Percentiles rank a stretch among this genome's conserved stretches.
phyloP scores from a whole-genome alignment of 2,329 filamentous ascomycete species.

The Exophiala oligosperma region DNA sequence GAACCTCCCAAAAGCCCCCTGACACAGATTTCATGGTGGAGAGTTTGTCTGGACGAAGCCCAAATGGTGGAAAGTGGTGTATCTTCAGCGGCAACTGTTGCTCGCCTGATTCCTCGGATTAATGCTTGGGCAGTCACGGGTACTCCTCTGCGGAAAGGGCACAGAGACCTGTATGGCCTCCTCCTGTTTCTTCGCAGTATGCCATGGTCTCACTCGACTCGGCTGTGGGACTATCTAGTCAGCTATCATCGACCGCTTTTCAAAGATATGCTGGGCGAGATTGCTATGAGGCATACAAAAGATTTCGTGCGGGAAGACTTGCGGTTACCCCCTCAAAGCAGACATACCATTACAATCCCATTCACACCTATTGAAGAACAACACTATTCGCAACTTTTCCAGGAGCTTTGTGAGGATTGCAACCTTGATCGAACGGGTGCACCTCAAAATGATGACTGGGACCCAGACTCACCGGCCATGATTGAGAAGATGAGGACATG shows the following conservation, averaged over 20 bases:
- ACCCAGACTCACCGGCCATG: constrained; percentile 56
- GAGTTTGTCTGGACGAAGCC: constrained; percentile 67
- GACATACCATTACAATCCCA: constrained; percentile 83
- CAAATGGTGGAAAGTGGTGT: constrained; percentile 94
- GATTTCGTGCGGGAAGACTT: constrained; percentile 76
- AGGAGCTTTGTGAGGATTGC: constrained; percentile 70
- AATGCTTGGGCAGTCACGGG: constrained; percentile 93
- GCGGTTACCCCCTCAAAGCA: constrained; percentile 75
- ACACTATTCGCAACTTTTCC: constrained; percentile 75
- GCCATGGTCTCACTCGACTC: constrained; percentile 66
- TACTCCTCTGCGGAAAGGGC: constrained; percentile 80
- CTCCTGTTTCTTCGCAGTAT: constrained; percentile 77
- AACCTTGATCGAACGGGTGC: constrained; percentile 65
- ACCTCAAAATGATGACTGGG: constrained; percentile 63
- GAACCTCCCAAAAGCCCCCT: constrained; percentile 71
- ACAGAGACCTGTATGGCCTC: constrained; percentile 76
- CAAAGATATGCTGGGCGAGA: constrained; percentile 64
- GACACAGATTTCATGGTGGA: constrained; percentile 83
- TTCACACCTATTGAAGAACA: constrained; percentile 91
- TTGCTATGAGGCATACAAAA: constrained; percentile 86
- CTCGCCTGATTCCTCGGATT: constrained; percentile 73
- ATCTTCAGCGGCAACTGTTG: constrained; percentile 77
- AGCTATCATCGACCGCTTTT: constrained; percentile 64
- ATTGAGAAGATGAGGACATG: constrained; percentile 76
- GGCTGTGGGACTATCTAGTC: constrained; percentile 69